These are phyloP conservation scores for Ceratocystis huliohia DNA, from an alignment of 2,329 filamentous ascomycete genomes.

Conservation along the genomic window DNA sequence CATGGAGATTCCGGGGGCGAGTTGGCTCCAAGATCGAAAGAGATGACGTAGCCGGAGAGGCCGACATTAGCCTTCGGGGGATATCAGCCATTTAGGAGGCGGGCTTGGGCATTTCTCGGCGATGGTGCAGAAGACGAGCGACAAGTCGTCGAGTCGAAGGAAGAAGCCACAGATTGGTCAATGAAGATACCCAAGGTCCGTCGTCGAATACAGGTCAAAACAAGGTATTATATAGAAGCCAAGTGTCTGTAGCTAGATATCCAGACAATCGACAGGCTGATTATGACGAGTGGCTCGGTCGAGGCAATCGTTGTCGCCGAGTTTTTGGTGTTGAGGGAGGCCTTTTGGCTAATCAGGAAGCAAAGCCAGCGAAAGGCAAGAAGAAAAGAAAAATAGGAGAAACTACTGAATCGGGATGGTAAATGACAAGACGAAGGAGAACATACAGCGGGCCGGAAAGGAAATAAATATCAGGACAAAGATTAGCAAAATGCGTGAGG, in stretches of 20 bases:
- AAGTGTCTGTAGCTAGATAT: too few species aligned
- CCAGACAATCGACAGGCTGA: too few species aligned
- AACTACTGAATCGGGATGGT: too few species aligned
- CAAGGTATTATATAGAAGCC: too few species aligned
- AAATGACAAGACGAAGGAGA: background rate
- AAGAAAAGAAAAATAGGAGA: background rate
- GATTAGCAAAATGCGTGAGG: background rate
- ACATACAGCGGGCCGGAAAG: background rate
- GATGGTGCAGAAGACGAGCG: background rate
- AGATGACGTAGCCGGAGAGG: conserved; percentile 27
- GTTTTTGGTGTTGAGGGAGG: background rate
- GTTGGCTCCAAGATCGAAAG: conserved; percentile 30
- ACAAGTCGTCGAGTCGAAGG: background rate
- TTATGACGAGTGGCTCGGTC: too few species aligned
- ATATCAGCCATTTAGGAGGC: conserved; percentile 18
- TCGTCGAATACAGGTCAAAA: too few species aligned
- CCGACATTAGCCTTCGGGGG: conserved; percentile 9
- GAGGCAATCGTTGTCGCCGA: too few species aligned
- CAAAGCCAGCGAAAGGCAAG: background rate
- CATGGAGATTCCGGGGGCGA: conserved; percentile 33
- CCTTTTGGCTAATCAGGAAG: background rate
- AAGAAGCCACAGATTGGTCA: background rate
- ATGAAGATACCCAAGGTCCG: too few species aligned
- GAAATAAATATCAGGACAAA: background rate
- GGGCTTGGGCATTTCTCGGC: background rate